Evolutionary conservation across 2,329 filamentous ascomycete species (phyloP).

Genomic region (Fusarium zealandicum): DNA sequence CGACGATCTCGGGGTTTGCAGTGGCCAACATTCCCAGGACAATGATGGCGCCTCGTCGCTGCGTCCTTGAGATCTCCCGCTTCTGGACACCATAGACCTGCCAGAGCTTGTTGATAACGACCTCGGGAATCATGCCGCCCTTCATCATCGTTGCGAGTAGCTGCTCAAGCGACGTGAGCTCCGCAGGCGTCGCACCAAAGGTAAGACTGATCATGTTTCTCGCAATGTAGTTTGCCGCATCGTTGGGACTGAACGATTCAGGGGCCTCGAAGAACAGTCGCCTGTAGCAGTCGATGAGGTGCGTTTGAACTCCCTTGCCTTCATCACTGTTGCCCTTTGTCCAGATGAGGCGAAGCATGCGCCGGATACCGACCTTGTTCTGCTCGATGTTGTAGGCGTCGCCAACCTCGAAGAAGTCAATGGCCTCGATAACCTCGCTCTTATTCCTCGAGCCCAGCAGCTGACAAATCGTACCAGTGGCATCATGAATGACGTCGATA

Average conservation of each 20-base stretch:
- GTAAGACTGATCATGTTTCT: conserved; percentile 99
- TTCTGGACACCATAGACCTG: conserved; percentile 96
- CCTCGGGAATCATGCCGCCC: conserved; percentile 81
- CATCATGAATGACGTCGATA: conserved; percentile 87
- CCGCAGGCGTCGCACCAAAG: conserved; percentile 92
- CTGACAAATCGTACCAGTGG: conserved; percentile 82
- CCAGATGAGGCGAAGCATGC: conserved; percentile 98
- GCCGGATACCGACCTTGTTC: conserved; percentile 88
- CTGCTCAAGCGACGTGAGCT: conserved; percentile 94
- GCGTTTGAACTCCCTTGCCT: conserved; percentile 95
- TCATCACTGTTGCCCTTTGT: conserved; percentile 99
- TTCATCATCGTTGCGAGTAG: conserved; percentile 98
- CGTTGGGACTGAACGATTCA: conserved; percentile 84
- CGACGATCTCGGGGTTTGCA: conserved; percentile 89
- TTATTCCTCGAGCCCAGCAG: conserved; percentile 95
- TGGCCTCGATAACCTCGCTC: conserved; percentile 97
- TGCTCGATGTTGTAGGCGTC: conserved; percentile 97
- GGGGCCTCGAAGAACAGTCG: conserved; percentile 96
- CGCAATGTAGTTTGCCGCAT: conserved; percentile 93
- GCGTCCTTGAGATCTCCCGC: conserved; percentile 89
- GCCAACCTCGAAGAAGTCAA: conserved; percentile 96
- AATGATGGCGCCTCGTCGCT: conserved; percentile 92
- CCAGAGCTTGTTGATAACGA: conserved; percentile 92
- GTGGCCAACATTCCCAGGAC: conserved; percentile 95
- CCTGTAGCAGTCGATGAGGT: conserved; percentile 96